Conservation (phyloP, 306 rosid genomes). For the Fagus sylvatica region DNA sequence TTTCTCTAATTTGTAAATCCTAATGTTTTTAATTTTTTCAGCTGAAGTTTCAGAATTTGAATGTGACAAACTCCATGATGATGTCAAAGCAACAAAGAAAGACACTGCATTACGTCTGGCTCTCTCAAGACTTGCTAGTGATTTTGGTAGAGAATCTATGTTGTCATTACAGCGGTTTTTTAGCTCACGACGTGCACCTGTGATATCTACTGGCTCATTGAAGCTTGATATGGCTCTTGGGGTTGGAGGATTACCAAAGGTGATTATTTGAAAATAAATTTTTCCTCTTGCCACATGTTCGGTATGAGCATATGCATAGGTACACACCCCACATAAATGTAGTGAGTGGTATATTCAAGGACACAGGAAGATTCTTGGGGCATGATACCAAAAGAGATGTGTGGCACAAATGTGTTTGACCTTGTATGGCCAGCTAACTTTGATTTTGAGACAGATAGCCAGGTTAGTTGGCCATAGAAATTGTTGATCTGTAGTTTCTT, state of each 20-base stretch:
- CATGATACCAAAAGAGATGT: neutral
- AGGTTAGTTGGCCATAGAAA: no score
- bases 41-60: constrained; percentile 56
- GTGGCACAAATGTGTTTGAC: neutral
- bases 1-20: neutral
- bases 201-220: constrained; percentile 76
- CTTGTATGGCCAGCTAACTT: no score
- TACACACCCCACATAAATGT: neutral
- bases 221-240: constrained; percentile 91
- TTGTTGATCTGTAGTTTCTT: no score
- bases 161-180: constrained; percentile 59
- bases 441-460: no score
- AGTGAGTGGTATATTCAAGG: constrained; percentile 8
- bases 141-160: constrained; percentile 68
- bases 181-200: constrained; percentile 50
- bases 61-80: constrained; percentile 48
- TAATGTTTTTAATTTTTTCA: constrained; percentile 23
- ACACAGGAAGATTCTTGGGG: neutral
- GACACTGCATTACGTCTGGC: constrained; percentile 61
- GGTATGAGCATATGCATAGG: constrained; percentile 1
- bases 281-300: constrained; percentile 13
- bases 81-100: constrained; percentile 61
- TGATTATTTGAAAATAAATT: constrained; percentile 15
- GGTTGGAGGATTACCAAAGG: constrained; percentile 87
- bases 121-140: constrained; percentile 59